phyloP scores from a whole-genome alignment of 1,284 basidiomycete genomes.

The Tilletia setariae region DNA sequence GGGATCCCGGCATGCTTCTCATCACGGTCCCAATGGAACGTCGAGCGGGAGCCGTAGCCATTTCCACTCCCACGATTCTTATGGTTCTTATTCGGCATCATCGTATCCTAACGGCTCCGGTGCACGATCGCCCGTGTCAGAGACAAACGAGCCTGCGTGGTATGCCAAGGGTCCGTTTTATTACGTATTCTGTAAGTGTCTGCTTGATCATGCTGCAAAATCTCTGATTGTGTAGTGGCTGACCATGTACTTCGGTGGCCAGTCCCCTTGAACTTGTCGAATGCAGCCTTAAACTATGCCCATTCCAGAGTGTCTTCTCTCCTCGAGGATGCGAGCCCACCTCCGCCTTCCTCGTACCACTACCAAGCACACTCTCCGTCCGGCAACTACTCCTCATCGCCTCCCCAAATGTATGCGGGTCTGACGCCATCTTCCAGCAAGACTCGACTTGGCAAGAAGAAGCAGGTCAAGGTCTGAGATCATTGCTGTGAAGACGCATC shows the following conservation, averaged over 20 bases:
- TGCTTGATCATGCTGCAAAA: neutral
- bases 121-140: neutral
- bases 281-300: neutral
- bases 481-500: no score
- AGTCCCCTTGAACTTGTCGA: conserved; percentile 9
- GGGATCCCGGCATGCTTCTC: no score
- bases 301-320: conserved; percentile 1
- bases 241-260: neutral
- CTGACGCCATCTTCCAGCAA: neutral
- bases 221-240: neutral
- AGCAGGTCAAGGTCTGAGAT: conserved; percentile 9
- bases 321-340: conserved; percentile 8
- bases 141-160: neutral
- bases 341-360: neutral
- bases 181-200: conserved; percentile 7
- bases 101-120: no score
- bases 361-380: neutral
- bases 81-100: neutral
- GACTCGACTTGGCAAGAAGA: conserved; percentile 14
- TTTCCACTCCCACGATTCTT: neutral
- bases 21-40: no score
- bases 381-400: neutral
- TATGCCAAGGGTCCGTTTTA: conserved; percentile 12
- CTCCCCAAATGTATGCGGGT: no score
- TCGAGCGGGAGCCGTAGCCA: neutral